phyloP scores from a whole-genome alignment of 1,139 yeast species.

The Sugiyamaella japonica region DNA sequence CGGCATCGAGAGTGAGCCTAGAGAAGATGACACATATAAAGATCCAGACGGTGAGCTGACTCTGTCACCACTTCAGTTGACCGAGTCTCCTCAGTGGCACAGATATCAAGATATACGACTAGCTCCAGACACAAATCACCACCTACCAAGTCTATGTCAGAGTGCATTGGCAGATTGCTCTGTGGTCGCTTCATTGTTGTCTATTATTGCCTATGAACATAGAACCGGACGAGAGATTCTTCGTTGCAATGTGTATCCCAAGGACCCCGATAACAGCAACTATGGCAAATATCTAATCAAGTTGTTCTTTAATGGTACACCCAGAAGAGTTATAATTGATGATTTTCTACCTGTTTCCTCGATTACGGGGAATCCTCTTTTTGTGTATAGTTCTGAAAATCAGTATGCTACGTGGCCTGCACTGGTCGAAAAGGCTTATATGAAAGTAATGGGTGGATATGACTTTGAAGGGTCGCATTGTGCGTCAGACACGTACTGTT shows the following conservation, averaged over 20 bases:
- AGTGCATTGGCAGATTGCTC: slow-evolving; percentile 73
- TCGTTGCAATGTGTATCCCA: slow-evolving; percentile 31
- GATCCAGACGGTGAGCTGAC: slow-evolving; percentile 29
- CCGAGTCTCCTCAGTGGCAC: slow-evolving; percentile 31
- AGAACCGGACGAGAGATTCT: slow-evolving; percentile 27
- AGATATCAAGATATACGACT: slow-evolving; percentile 28
- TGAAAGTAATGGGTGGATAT: slow-evolving; percentile 66
- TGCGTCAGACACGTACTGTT: slow-evolving; percentile 65
- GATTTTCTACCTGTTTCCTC: slow-evolving; percentile 44
- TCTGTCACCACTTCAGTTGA: slow-evolving; percentile 27
- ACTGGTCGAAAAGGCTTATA: slow-evolving; percentile 71
- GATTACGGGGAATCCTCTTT: slow-evolving; percentile 12
- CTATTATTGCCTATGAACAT: slow-evolving; percentile 39
- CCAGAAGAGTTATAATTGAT: slow-evolving; percentile 53
- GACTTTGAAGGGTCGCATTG: slow-evolving; percentile 75
- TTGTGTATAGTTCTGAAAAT: slow-evolving; percentile 12
- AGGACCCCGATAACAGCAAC: slow-evolving; percentile 24
- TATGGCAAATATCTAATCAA: slow-evolving; percentile 45
- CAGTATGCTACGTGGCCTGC: slow-evolving; percentile 62
- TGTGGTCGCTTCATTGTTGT: slow-evolving; percentile 64
- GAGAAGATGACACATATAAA: slow-evolving; percentile 1
- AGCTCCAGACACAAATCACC: neutral
- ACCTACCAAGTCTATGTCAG: slow-evolving; percentile 39
- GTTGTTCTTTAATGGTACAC: slow-evolving; percentile 60
- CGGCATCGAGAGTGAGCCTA: neutral